phyloP scores from a whole-genome alignment of 768 basidiomycete species.

The Lentinus brumalis region DNA sequence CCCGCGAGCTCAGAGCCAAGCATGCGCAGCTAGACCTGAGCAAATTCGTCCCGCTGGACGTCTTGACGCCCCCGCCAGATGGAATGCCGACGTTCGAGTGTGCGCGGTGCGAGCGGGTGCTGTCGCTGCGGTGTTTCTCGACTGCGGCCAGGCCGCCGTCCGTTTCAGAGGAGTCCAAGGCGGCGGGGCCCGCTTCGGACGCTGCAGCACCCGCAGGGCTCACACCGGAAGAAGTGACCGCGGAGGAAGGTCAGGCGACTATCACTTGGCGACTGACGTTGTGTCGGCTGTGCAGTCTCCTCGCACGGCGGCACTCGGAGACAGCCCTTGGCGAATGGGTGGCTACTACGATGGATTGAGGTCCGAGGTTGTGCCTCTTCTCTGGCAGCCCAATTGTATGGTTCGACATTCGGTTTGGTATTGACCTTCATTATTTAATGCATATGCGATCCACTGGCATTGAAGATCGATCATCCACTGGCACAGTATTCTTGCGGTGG shows the following conservation, averaged over 20 bases:
- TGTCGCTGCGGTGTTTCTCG: background rate
- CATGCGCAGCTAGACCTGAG: background rate
- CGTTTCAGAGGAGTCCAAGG: too few species aligned
- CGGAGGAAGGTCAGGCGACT: background rate
- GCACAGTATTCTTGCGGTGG: too few species aligned
- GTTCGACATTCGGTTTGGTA: too few species aligned
- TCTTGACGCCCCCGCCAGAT: background rate
- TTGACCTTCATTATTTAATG: background rate
- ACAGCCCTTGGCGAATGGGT: background rate
- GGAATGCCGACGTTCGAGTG: background rate
- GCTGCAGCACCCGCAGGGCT: too few species aligned
- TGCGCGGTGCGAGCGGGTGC: background rate
- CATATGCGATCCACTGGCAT: too few species aligned
- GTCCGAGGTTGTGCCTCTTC: too few species aligned
- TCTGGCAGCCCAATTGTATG: too few species aligned
- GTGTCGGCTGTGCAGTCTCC: background rate
- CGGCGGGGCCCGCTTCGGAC: too few species aligned
- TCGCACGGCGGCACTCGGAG: background rate
- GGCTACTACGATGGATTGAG: background rate
- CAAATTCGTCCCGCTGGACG: background rate
- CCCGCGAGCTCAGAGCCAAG: background rate
- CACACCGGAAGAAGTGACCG: background rate
- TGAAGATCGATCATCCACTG: background rate
- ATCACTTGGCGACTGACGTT: background rate
- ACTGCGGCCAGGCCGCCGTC: background rate